Evolutionary conservation across 768 basidiomycete species (phyloP), one percentile per base, ranked within the genome.

Genomic region (Leccinum obscurum): DNA sequence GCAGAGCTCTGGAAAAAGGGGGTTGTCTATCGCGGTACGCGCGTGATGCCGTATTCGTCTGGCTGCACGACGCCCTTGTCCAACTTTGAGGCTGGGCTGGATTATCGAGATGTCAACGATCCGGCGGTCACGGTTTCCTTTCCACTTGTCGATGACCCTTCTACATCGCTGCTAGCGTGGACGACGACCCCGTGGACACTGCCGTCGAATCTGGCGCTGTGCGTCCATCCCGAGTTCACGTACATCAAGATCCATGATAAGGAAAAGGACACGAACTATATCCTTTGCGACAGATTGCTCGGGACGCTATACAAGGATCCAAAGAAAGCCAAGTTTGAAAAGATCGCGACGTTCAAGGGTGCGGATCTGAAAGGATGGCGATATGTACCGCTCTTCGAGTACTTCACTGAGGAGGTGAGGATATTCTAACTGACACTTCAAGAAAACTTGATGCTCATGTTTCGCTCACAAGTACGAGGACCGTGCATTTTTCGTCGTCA

Each of bases 171-270:
- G 20, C 78, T 99, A 30, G 96, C 96, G 4, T 99, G 97, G 97
- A 99, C 97, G 17, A 99, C 97, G 17, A 99, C 97, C 0, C 97
- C 97, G 0, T 99, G 95, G 95, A 98, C 97, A 0, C 80, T 98
- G 5, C 97, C 96, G 1, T 95, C 94, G 50, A 99, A 99, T 76
- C 81, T 99, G 32, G 93, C 85, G 0, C 83, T 99, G 54, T 98
- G 97, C 67, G 96, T 98, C 7, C 92, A 99, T 76, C 97, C 97
- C 20, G 92, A 95, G 64, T 94, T 89, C 71, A 93, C 86, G 32
- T 99, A 99, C 74, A 80, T 98, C 83, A 98, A 98, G 76, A 95
- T 99, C 65, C 88, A 93, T 75, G 97, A 99, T 70, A 81, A 89
- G 62, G 89, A 93, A 61, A 85, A 85, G 55, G 84, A 92, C 70